These are phyloP conservation scores for Scortechinia acanthostroma DNA, from an alignment of 2,329 filamentous ascomycete species.

Conservation along the genomic window DNA sequence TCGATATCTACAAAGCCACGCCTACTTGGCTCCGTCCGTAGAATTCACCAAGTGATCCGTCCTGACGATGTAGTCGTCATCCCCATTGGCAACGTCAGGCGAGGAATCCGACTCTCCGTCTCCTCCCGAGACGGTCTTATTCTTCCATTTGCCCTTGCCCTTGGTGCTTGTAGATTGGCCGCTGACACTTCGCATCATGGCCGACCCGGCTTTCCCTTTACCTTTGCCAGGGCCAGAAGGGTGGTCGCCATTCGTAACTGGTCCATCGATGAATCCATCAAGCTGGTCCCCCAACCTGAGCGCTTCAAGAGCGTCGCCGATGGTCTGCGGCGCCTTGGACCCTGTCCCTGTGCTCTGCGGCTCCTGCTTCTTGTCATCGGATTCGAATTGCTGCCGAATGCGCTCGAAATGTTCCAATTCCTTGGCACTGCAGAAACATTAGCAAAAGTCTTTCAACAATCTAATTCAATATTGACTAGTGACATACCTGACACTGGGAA, in stretches of 20 bases:
- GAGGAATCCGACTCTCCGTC: background rate
- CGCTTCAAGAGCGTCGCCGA: background rate
- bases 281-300: background rate
- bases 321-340: background rate
- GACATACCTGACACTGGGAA: constrained; percentile 73
- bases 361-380: constrained; percentile 32
- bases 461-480: background rate
- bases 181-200: constrained; percentile 10
- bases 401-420: constrained; percentile 86
- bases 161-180: constrained; percentile 24
- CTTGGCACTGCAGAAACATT: constrained; percentile 40
- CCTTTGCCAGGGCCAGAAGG: background rate
- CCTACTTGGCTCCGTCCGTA: too few relatives aligned
- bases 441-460: background rate
- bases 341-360: constrained; percentile 7
- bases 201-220: background rate
- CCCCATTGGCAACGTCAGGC: background rate
- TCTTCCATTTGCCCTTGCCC: constrained; percentile 33
- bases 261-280: background rate
- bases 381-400: constrained; percentile 78
- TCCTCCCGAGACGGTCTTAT: background rate
- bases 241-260: background rate
- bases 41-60: constrained; percentile 1
- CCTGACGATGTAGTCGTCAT: background rate
- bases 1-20: too few relatives aligned